Base-by-base conservation (phyloP, 2,329 filamentous ascomycete species). In the Fusarium equiseti region DNA sequence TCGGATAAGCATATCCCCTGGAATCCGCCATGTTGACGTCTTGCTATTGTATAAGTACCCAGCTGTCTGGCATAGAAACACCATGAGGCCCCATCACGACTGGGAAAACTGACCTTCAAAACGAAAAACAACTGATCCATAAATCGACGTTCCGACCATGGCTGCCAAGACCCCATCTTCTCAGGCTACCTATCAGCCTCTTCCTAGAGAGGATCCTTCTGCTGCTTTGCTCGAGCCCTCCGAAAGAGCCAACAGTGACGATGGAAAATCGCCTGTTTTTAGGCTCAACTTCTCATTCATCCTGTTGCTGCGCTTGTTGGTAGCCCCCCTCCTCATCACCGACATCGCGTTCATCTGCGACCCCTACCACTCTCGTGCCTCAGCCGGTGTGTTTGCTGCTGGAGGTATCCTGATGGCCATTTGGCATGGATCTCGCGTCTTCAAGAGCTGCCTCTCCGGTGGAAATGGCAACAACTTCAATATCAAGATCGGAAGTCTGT, bases 401-500 rank as follows among this genome's bases (percentile, higher is more conserved):
- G 69, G 56, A 45, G 53, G 61, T 12, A 43, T 73, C n/a, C 15
- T 66, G 8, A 27, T 71, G 24, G 40, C 40, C 9, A 6, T 73
- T 10, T 72, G 71, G 68, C 65, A 62, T 57, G 43, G 38, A 27
- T 57, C 40, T 27, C 63, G 62, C 20, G 29, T 71, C 38, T 18
- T 63, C 32, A 59, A 44, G 13, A 43, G 57, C 51, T 40, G 68
- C 20, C 43, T 71, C 26, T 54, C 61, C 12, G 38, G 53, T 15
- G 66, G 51, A n/a, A 63, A 45, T 31, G 44, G 24, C n/a, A 46
- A 63, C 52, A 68, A 68, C 32, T 71, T 76, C 48, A 71, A 76
- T 31, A 44, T 76, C 31, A 68, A 55, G n/a, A 46, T 76, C n/a
- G 74, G 73, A 8, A 62, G 51, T 43, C 73, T 74, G 10, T 64